Conservation (phyloP, 73 alveolate genomes). For the Symbiodinium natans region DNA sequence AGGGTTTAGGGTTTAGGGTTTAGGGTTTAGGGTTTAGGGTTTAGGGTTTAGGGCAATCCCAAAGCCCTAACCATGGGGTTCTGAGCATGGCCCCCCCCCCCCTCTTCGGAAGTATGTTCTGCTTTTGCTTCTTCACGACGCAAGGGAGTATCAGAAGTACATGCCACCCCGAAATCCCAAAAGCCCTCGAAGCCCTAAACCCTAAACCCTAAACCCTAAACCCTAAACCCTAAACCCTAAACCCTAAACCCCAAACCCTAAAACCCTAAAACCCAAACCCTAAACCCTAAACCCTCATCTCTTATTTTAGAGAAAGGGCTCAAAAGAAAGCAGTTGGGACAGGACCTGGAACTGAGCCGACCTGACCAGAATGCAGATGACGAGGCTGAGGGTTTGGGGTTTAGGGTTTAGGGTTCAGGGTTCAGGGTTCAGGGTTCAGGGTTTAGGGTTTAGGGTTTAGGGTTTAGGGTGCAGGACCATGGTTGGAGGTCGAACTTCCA, state of each 20-base stretch:
- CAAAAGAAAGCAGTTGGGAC: too few species aligned
- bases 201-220: neutral
- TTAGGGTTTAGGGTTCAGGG: too few species aligned
- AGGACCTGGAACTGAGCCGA: constrained; percentile 76
- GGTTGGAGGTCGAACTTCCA: too few species aligned
- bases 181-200: neutral
- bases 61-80: too few species aligned
- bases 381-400: constrained; percentile 7
- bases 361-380: constrained; percentile 92
- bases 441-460: too few species aligned
- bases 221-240: neutral
- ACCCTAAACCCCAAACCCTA: neutral
- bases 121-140: too few species aligned
- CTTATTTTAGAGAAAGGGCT: too few species aligned
- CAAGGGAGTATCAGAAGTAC: too few species aligned
- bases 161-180: neutral
- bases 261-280: neutral
- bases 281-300: neutral
- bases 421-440: too few species aligned
- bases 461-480: too few species aligned
- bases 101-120: too few species aligned
- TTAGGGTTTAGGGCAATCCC: neutral
- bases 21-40: neutral
- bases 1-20: neutral
- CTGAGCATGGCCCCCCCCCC: too few species aligned